phyloP scores from a whole-genome alignment of 129 eudicot genomes.

The Kitagawia praeruptora region DNA sequence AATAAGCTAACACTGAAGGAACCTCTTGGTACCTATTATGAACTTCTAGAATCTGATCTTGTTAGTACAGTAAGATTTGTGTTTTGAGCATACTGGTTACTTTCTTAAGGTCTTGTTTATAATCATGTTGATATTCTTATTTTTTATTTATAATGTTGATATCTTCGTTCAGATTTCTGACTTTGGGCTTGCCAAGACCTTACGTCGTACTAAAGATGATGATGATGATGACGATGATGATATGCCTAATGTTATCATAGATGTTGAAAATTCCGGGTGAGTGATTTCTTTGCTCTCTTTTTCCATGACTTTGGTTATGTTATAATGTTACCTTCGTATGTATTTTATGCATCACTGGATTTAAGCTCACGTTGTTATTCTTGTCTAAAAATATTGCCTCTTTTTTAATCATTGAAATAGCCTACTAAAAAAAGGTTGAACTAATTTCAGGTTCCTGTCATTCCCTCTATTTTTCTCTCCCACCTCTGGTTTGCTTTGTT shows the following conservation, averaged over 20 bases:
- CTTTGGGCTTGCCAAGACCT: slow-evolving; percentile 75
- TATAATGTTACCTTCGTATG: neutral
- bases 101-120: neutral
- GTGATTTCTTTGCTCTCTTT: slow-evolving; percentile 1
- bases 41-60: neutral
- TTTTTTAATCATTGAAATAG: neutral
- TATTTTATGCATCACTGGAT: neutral
- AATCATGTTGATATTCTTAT: neutral
- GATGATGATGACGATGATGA: slow-evolving; percentile 34
- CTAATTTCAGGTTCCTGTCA: neutral
- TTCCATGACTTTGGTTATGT: neutral
- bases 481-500: neutral
- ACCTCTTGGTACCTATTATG: neutral
- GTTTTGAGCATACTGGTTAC: neutral
- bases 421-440: neutral
- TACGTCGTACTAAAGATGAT: slow-evolving; percentile 56
- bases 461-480: neutral
- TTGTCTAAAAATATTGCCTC: neutral
- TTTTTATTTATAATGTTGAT: neutral
- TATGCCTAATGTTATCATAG: slow-evolving; percentile 58
- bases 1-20: neutral
- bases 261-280: slow-evolving; percentile 88
- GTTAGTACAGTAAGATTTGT: neutral
- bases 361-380: neutral
- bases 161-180: slow-evolving; percentile 58